Evolutionary conservation across 208 protist species (phyloP).

Genomic region (Crithidia thermophila): DNA sequence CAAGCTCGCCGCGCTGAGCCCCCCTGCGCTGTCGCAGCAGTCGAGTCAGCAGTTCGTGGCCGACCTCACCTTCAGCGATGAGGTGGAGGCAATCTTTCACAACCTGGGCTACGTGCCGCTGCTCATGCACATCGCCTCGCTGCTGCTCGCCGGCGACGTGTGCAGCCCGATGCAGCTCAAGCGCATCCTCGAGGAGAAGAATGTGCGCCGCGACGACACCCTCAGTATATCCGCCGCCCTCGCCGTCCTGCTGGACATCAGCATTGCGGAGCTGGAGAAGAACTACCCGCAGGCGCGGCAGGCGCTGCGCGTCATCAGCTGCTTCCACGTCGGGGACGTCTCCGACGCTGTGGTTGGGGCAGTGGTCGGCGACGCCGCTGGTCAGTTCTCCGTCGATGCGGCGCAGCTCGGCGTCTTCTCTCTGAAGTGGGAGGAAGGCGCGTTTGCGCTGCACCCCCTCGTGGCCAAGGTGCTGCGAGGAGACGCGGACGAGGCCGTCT

Average conservation of each 20-base stretch:
- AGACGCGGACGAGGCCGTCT: not conserved
- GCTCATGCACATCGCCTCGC: slow-evolving; percentile 59
- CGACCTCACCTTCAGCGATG: slow-evolving; percentile 27
- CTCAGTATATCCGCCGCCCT: slow-evolving; percentile 67
- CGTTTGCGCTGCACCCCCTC: slow-evolving; percentile 63
- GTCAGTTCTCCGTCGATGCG: slow-evolving; percentile 42
- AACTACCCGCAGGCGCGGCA: slow-evolving; percentile 35
- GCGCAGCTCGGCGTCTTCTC: slow-evolving; percentile 63
- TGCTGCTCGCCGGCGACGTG: slow-evolving; percentile 44
- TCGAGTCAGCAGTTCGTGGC: slow-evolving; percentile 42
- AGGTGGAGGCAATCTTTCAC: slow-evolving; percentile 34
- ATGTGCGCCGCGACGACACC: slow-evolving; percentile 39
- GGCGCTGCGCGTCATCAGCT: slow-evolving; percentile 47
- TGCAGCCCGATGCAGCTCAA: slow-evolving; percentile 34
- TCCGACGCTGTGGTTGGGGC: slow-evolving; percentile 59
- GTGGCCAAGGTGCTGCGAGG: slow-evolving; percentile 48
- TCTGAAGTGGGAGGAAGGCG: slow-evolving; percentile 69
- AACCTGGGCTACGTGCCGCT: slow-evolving; percentile 73
- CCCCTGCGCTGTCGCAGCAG: slow-evolving; percentile 41
- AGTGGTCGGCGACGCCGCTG: slow-evolving; percentile 43
- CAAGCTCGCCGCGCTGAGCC: slow-evolving; percentile 35
- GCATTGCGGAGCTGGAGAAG: slow-evolving; percentile 46
- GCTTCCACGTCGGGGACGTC: slow-evolving; percentile 64
- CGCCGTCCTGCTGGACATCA: slow-evolving; percentile 49
- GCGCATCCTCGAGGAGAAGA: slow-evolving; percentile 23